A percentile compares a stretch with the other conserved stretches of the same genome.
These are phyloP conservation scores for Chimonanthus salicifolius DNA, from an alignment of 164 flowering plant genomes.

Conservation along the genomic window DNA sequence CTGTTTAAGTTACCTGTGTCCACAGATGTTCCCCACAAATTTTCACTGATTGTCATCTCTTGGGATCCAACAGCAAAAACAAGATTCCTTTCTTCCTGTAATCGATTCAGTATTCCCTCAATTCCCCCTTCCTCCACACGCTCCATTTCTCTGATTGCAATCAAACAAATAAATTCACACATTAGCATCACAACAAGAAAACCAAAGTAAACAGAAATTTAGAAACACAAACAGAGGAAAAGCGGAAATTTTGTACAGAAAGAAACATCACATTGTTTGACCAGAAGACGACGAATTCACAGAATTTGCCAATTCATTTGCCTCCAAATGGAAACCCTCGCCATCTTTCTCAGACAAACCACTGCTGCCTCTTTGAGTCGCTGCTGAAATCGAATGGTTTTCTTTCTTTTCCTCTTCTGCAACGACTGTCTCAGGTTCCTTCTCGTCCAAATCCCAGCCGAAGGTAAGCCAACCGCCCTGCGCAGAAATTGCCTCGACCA, in stretches of 20 bases:
- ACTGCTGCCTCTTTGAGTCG: constrained; percentile 10
- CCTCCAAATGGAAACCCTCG: constrained; percentile 3
- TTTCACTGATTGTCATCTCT: constrained; percentile 18
- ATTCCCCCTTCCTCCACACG: constrained; percentile 48
- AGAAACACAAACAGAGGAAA: background rate
- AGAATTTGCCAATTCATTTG: background rate
- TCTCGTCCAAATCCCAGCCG: constrained; percentile 66
- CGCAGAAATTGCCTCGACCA: constrained; percentile 53
- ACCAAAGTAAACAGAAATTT: background rate
- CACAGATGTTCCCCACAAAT: constrained; percentile 8
- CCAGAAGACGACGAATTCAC: constrained; percentile 36
- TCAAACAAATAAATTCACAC: constrained; percentile 4
- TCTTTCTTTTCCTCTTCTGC: background rate
- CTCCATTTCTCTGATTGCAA: constrained; percentile 45
- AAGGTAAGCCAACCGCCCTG: constrained; percentile 74
- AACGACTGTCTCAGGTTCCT: constrained; percentile 3
- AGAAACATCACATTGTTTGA: constrained; percentile 40
- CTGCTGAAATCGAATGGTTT: background rate
- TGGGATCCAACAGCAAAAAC: constrained; percentile 33
- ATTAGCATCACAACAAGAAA: background rate
- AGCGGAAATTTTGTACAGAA: background rate
- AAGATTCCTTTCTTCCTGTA: constrained; percentile 59
- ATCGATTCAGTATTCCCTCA: constrained; percentile 67
- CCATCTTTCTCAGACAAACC: constrained; percentile 11
- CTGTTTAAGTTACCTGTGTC: constrained; percentile 8